Base-by-base conservation (phyloP, 2,329 filamentous ascomycete genomes). In the Raffaelea arxii region DNA sequence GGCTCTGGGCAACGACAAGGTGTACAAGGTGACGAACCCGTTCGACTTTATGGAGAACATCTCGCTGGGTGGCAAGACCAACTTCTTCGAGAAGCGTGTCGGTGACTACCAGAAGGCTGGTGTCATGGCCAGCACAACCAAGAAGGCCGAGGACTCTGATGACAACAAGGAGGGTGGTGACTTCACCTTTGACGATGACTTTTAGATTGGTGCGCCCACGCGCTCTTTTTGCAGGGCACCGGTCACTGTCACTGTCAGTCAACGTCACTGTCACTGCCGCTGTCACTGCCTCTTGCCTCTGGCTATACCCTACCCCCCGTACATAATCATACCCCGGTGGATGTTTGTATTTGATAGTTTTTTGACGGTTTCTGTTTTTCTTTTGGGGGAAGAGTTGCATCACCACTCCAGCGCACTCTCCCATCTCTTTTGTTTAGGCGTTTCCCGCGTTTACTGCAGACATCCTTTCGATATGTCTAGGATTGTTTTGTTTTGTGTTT, bases 41-140 rank as follows among this genome's bases (percentile, higher is more conserved):
- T 98, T 98, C 66, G 92, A 98, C 77, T 98, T 98, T 70, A 98
- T 98, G 92, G 92, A 98, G 78, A 96, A 95, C 72, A 98, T 98
- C 69, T 97, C 92, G 21, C 79, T 98, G 11, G 87, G 89, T 44
- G 92, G 92, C 69, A 98, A 98, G 86, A 98, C 92, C 66, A 98
- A 98, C 82, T 98, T 98, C 80, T 98, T 98, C 66, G 92, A 98
- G 84, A 98, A 98, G 86, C 88, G 92, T 59, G 92, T 98, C 48
- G 92, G 84, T 65, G 92, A 98, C 63, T 98, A 98, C 80, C 92
- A 98, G 72, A 98, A 98, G 79, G 90, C 92, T 32, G 92, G 92
- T 74, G 91, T 98, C 67, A 94, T 98, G 88, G 84, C 84, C 61
- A 90, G 86, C 71, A 86, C 83, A 58, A 89, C 89, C 74, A 82